Base-by-base conservation (phyloP, 306 rosid species). In the Acacia melanoxylon region DNA sequence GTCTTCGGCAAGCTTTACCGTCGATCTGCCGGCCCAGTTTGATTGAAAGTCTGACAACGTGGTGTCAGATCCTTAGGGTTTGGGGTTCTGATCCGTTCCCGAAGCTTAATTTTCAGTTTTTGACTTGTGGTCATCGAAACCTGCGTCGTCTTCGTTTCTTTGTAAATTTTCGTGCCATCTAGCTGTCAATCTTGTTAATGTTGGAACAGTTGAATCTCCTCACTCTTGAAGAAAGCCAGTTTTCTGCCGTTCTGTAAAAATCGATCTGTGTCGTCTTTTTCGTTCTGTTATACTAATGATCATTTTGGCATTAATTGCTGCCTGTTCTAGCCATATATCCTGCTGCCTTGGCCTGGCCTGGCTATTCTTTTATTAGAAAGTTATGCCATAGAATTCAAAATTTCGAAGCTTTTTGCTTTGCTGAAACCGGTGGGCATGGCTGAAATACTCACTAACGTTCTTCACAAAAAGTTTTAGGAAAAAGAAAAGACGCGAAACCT, bases 1-100 rank as follows among this genome's bases (percentile, higher is more conserved):
- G 97, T 94, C 75, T 88, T 92, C 75, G 98, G 98, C 58, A 94
- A 94, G 63, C 85, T 87, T 29, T 87, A 87, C 78, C 88, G 90
- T 75, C 78, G 81, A 87, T 56, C 88, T 24, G 80, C 77, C 13
- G 92, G 77, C 6, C 88, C 85, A 24, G 94, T 79, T 19, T 91
- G 83, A 86, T 72, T 75, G 31, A 24, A 35, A 81, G 35, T 58
- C 71, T 31, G 74, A 49, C 77, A 35, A 41, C 70, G 45, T 68
- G 8, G 66, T 61, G 54, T 73, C 63, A n/a, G 85, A 82, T 80
- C 76, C 1, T 62, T 49, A 41, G 77, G 41, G 14, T 68, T 24
- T 73, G 56, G 37, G 48, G 66, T 37, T 49, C 67, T n/a, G 81
- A 78, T 77, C 80, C 54, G 24, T 65, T 59, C 35, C 25, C 25